Base-by-base conservation (phyloP, 768 basidiomycete genomes). In the Gautieria morchelliformis region DNA sequence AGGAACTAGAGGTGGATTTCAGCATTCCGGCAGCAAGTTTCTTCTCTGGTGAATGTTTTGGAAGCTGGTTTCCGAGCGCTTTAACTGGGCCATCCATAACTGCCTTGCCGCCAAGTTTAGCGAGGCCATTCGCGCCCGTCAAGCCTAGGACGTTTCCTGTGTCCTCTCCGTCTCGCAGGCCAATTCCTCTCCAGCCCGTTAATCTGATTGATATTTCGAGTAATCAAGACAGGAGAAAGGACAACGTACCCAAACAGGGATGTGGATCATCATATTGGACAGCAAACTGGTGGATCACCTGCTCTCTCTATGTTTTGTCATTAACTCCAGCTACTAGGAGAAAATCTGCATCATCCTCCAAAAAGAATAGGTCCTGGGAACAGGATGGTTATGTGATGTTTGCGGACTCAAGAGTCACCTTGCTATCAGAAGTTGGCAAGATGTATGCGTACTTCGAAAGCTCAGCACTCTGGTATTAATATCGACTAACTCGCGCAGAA, bases 1-100 rank as follows among this genome's bases (percentile, higher is more conserved):
- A 79, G 67, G 84, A 87, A 44, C 66, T 89, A 17, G 81, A 82
- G 63, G 71, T 89, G 30, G 87, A 90, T 60, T 76, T 80, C 50
- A 53, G 70, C 2, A 73, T 89, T 52, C 70, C 80, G 12, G 69
- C 69, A 19, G 70, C 67, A 42, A 84, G 87, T 56, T 89, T 75
- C 65, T 63, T 82, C 17, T 83, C 85, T 47, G 86, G 87, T 1
- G 68, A 71, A 53, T 87, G 84, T 63, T 89, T 88, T 64, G 80
- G 78, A 9, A 68, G 66, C 54, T 70, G 64, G 33, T 65, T 51
- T 20, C 52, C 59, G 37, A 56, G 51, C 41, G 64, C 61, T 48
- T 53, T 62, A 52, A 58, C 58, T 46, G 58, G 56, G 60, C 65
- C 65, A 12, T n/a, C 15, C 32, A 57, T 50, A n/a, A 8, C 27